These are phyloP conservation scores for Aspergillus taichungensis DNA, from an alignment of 495 filamentous ascomycete species.

Conservation along the genomic window DNA sequence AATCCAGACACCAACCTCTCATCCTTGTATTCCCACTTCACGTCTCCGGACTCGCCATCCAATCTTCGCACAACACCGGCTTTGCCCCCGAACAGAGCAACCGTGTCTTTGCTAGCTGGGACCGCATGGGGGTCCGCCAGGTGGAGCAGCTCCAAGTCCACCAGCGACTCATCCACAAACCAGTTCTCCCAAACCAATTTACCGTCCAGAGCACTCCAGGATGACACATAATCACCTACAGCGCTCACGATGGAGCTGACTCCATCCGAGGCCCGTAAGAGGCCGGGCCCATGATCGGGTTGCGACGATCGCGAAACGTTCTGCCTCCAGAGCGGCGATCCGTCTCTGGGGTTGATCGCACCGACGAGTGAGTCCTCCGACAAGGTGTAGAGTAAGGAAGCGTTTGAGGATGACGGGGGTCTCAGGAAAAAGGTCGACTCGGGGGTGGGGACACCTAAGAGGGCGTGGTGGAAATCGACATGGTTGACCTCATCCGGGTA, in stretches of 20 bases:
- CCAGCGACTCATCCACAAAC: constrained; percentile 47
- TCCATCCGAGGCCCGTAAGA: constrained; percentile 64
- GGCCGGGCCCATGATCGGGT: constrained; percentile 29
- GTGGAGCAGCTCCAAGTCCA: constrained; percentile 74
- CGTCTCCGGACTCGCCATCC: constrained; percentile 60
- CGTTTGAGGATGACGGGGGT: constrained; percentile 69
- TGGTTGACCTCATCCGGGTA: constrained; percentile 86
- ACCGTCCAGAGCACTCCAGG: constrained; percentile 81
- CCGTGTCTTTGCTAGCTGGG: constrained; percentile 52
- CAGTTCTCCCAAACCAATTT: constrained; percentile 63
- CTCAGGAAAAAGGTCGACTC: constrained; percentile 92
- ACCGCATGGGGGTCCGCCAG: constrained; percentile 46
- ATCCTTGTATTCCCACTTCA: constrained; percentile 70
- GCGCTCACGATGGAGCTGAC: constrained; percentile 66
- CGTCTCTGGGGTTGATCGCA: constrained; percentile 82
- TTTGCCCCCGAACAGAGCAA: constrained; percentile 54
- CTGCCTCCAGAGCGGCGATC: constrained; percentile 80
- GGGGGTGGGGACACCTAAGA: constrained; percentile 72
- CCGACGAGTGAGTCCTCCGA: constrained; percentile 74
- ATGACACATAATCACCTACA: constrained; percentile 53
- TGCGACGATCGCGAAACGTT: constrained; percentile 39
- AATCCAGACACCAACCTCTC: constrained; percentile 33
- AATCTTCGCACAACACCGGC: constrained; percentile 57
- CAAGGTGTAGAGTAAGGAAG: constrained; percentile 84
- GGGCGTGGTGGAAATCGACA: constrained; percentile 86